Evolutionary conservation across 2,329 filamentous ascomycete species (phyloP).

Genomic region (Botrytis cinerea): DNA sequence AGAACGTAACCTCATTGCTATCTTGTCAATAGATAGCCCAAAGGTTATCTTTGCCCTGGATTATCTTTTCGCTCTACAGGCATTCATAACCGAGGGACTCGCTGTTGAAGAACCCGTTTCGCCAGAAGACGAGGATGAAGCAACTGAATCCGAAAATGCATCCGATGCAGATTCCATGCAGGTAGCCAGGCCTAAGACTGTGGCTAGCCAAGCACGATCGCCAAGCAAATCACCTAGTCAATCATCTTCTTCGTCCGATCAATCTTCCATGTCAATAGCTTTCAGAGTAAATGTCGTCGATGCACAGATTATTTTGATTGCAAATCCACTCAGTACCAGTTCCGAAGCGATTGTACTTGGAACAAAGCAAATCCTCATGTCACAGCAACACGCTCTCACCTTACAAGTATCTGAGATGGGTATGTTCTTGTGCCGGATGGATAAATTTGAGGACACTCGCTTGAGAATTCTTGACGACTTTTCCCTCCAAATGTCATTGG

Average conservation of each 20-base stretch:
- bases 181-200: constrained; percentile 22
- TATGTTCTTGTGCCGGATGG: constrained; percentile 99
- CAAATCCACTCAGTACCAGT: constrained; percentile 84
- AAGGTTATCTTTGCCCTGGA: constrained; percentile 93
- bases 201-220: constrained; percentile 28
- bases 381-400: constrained; percentile 90
- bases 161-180: constrained; percentile 60
- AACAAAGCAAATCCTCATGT: constrained; percentile 89
- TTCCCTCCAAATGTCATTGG: constrained; percentile 85
- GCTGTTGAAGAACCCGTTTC: constrained; percentile 59
- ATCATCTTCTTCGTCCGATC: constrained; percentile 36
- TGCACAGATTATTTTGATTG: constrained; percentile 93
- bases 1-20: constrained; percentile 80
- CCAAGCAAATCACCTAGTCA: constrained; percentile 34
- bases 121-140: constrained; percentile 52
- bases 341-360: constrained; percentile 96
- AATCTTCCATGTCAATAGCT: constrained; percentile 69
- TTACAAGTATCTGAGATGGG: constrained; percentile 92
- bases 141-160: constrained; percentile 58
- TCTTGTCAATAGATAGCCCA: constrained; percentile 93
- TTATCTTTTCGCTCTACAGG: constrained; percentile 87
- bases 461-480: constrained; percentile 96
- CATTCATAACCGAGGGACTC: constrained; percentile 76
- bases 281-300: constrained; percentile 95
- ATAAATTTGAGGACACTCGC: constrained; percentile 87